These are phyloP conservation scores for Microcyclospora pomicola DNA, from an alignment of 2,329 filamentous ascomycete species.

Conservation along the genomic window DNA sequence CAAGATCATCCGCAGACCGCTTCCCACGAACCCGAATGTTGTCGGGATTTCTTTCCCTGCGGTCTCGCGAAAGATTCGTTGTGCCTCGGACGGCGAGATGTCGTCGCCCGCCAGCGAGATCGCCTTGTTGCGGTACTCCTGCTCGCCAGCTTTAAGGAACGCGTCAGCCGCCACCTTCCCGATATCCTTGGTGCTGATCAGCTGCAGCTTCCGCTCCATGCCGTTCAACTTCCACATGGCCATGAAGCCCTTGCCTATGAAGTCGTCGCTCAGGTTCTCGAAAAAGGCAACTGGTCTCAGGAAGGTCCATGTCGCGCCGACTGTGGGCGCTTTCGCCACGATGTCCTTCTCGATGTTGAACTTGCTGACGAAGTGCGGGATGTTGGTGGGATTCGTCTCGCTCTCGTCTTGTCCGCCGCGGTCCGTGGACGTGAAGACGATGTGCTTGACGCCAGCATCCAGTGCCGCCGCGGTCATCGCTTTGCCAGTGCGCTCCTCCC, in stretches of 20 bases:
- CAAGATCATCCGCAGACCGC: slow-evolving; percentile 27
- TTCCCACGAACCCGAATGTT: slow-evolving; percentile 30
- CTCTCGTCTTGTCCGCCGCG: slow-evolving; percentile 43
- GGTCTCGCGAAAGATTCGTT: slow-evolving; percentile 31
- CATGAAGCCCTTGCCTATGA: slow-evolving; percentile 36
- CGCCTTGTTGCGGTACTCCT: slow-evolving; percentile 31
- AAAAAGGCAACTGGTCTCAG: slow-evolving; percentile 50
- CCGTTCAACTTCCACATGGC: slow-evolving; percentile 27
- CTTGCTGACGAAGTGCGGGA: slow-evolving; percentile 50
- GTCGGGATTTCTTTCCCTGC: slow-evolving; percentile 32
- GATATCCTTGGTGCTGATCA: slow-evolving; percentile 34
- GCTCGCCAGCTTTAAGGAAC: slow-evolving; percentile 27
- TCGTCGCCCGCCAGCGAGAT: slow-evolving; percentile 41
- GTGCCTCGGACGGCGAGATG: slow-evolving; percentile 33
- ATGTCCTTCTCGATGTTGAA: slow-evolving; percentile 49
- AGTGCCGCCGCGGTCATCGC: slow-evolving; percentile 45
- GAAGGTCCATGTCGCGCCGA: slow-evolving; percentile 46
- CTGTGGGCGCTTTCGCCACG: slow-evolving; percentile 29
- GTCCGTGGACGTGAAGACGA: slow-evolving; percentile 46
- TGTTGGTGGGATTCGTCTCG: slow-evolving; percentile 38
- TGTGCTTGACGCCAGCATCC: slow-evolving; percentile 41
- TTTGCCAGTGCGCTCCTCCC: slow-evolving; percentile 43
- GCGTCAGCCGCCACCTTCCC: slow-evolving; percentile 38
- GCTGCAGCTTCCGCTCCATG: slow-evolving; percentile 17
- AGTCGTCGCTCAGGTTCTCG: slow-evolving; percentile 40